A percentile compares a stretch with the other conserved stretches of the same genome.
phyloP scores from a whole-genome alignment of 2,329 filamentous ascomycete species.

The Trichoderma oligosporum region DNA sequence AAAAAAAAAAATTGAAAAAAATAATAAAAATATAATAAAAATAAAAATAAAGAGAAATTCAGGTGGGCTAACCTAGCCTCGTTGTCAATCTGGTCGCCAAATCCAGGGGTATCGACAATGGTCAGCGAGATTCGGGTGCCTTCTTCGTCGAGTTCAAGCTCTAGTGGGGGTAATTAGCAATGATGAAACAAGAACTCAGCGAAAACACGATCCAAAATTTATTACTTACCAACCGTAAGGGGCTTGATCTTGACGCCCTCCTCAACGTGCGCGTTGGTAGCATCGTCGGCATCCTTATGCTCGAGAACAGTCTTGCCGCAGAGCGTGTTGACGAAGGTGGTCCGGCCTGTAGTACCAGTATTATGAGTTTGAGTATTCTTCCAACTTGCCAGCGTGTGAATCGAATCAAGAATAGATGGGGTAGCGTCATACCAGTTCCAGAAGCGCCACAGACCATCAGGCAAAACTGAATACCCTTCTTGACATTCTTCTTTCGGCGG shows the following conservation, averaged over 20 bases:
- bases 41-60: background rate
- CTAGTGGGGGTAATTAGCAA: constrained; percentile 40
- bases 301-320: constrained; percentile 89
- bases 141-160: constrained; percentile 95
- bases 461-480: constrained; percentile 99
- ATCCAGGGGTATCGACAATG: constrained; percentile 97
- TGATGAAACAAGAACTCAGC: background rate
- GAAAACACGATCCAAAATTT: background rate
- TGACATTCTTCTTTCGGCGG: constrained; percentile 99
- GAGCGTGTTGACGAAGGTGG: constrained; percentile 98
- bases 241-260: constrained; percentile 99
- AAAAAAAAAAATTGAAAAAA: background rate
- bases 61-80: constrained; percentile 72
- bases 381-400: background rate
- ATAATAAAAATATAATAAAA: background rate
- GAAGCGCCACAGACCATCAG: constrained; percentile 99
- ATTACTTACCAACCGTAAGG: constrained; percentile 79
- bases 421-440: constrained; percentile 73
- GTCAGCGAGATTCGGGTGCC: constrained; percentile 97
- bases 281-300: constrained; percentile 91
- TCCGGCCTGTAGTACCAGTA: constrained; percentile 63
- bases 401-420: constrained; percentile 16
- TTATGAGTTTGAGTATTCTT: constrained; percentile 23
- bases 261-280: constrained; percentile 82
- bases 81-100: constrained; percentile 98